Conservation (phyloP, 108 stramenopile genomes). For the Conticribra weissflogii region DNA sequence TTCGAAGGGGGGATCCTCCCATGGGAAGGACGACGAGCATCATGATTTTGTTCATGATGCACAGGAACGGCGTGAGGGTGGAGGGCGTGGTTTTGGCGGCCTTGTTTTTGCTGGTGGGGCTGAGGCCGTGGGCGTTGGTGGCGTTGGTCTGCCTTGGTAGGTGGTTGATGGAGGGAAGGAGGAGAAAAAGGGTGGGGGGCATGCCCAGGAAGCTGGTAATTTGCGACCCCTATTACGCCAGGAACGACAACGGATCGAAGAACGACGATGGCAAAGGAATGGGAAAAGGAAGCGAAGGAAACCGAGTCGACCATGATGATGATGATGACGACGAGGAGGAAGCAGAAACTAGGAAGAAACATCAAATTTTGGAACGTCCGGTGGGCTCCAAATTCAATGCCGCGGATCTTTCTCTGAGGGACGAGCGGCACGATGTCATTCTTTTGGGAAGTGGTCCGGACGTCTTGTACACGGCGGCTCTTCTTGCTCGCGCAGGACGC, state of each 20-base stretch:
- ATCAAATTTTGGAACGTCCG: conserved; percentile 52
- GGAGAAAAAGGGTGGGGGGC: conserved; percentile 44
- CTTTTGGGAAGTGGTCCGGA: conserved; percentile 81
- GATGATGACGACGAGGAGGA: conserved; percentile 23
- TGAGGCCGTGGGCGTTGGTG: conserved; percentile 91
- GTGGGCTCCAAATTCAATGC: conserved; percentile 63
- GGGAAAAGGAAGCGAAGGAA: background rate
- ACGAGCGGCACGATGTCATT: conserved; percentile 72
- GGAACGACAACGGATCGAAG: too few relatives aligned
- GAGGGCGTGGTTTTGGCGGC: conserved; percentile 63
- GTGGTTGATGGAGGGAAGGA: conserved; percentile 53
- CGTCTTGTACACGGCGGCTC: conserved; percentile 70
- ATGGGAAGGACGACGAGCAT: conserved; percentile 65
- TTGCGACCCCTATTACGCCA: conserved; percentile 39
- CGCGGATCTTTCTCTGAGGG: conserved; percentile 55
- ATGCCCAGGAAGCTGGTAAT: conserved; percentile 20
- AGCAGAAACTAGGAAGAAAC: conserved; percentile 32
- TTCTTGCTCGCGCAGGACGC: conserved; percentile 82
- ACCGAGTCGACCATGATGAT: conserved; percentile 25
- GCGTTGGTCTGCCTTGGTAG: conserved; percentile 60
- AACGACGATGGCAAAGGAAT: background rate
- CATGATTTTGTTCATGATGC: conserved; percentile 87
- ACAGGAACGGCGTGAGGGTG: conserved; percentile 63
- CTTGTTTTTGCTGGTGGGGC: conserved; percentile 77
- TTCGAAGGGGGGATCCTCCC: conserved; percentile 64